Conservation (phyloP, 78 protist species). For the Planoprotostelium fungivorum region DNA sequence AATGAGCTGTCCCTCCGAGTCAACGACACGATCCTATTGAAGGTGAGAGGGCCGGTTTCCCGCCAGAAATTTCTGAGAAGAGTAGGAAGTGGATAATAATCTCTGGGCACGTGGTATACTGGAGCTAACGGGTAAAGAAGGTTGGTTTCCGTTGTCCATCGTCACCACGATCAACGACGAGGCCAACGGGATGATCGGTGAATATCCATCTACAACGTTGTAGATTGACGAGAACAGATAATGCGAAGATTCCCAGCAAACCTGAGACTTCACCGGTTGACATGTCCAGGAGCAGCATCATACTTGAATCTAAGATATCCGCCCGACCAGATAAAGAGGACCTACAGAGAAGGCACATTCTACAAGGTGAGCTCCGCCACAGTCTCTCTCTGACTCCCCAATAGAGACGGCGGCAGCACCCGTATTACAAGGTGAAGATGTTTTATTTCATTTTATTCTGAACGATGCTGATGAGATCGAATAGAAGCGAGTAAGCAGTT, state of each 20-base stretch:
- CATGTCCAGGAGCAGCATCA: not conserved
- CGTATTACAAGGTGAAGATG: too few relatives aligned
- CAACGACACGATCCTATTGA: not conserved
- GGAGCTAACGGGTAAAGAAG: not conserved
- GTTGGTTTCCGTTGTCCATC: not conserved
- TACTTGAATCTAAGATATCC: not conserved
- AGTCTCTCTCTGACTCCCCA: too few relatives aligned
- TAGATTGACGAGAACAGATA: not conserved
- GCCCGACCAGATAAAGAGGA: not conserved
- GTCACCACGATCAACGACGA: not conserved
- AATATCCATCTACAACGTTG: not conserved
- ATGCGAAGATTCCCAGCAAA: too few relatives aligned
- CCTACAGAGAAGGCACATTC: not conserved
- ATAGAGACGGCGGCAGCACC: too few relatives aligned
- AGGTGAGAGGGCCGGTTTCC: not conserved
- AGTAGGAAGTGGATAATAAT: not conserved
- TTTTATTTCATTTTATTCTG: too few relatives aligned
- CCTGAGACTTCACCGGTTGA: too few relatives aligned
- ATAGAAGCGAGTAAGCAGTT: too few relatives aligned
- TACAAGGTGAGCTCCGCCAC: not conserved
- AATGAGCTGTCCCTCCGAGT: not conserved
- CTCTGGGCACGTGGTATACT: not conserved
- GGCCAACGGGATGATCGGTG: not conserved
- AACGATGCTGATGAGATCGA: too few relatives aligned
- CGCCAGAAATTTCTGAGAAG: not conserved